These are phyloP conservation scores for Yamadazyma atlantica DNA, from an alignment of 1,139 yeast genomes.

Conservation along the genomic window DNA sequence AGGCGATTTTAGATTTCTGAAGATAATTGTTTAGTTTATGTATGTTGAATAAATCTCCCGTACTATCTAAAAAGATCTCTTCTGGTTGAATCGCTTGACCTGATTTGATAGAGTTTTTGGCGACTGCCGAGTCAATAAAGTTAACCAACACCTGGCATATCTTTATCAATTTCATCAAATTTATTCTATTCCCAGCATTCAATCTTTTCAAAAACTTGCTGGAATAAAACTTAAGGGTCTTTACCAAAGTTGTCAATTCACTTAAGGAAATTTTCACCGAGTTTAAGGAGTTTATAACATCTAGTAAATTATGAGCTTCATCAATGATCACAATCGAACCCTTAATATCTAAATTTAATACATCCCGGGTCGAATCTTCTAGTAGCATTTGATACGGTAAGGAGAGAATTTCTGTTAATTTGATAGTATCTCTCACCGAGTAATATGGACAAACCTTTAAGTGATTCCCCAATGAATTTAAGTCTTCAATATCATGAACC, in stretches of 20 bases:
- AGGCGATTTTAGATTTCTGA: slow-evolving; percentile 71
- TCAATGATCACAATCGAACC: slow-evolving; percentile 78
- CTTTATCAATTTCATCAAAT: slow-evolving; percentile 62
- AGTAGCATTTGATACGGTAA: slow-evolving; percentile 83
- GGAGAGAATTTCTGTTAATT: slow-evolving; percentile 69
- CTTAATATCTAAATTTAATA: slow-evolving; percentile 58
- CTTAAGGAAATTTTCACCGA: slow-evolving; percentile 56
- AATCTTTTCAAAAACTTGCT: slow-evolving; percentile 60
- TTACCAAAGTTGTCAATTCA: slow-evolving; percentile 47
- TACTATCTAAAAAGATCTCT: slow-evolving; percentile 57
- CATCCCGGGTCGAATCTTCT: slow-evolving; percentile 60
- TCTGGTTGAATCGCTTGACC: slow-evolving; percentile 55
- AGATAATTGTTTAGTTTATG: slow-evolving; percentile 67
- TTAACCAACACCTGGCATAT: slow-evolving; percentile 51
- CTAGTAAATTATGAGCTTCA: slow-evolving; percentile 89
- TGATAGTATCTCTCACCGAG: slow-evolving; percentile 58
- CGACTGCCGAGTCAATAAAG: slow-evolving; percentile 34
- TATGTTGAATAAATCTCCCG: slow-evolving; percentile 72
- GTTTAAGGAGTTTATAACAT: slow-evolving; percentile 68
- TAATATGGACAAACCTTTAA: slow-evolving; percentile 80
- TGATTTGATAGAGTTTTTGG: slow-evolving; percentile 32
- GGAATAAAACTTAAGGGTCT: slow-evolving; percentile 54
- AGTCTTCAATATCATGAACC: slow-evolving; percentile 82
- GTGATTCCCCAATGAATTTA: slow-evolving; percentile 58
- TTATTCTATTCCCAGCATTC: slow-evolving; percentile 73